Percentiles rank a stretch among this genome's conserved stretches.
These are phyloP conservation scores for Calonectria leucothoes DNA, from an alignment of 2,329 filamentous ascomycete genomes.

Conservation along the genomic window DNA sequence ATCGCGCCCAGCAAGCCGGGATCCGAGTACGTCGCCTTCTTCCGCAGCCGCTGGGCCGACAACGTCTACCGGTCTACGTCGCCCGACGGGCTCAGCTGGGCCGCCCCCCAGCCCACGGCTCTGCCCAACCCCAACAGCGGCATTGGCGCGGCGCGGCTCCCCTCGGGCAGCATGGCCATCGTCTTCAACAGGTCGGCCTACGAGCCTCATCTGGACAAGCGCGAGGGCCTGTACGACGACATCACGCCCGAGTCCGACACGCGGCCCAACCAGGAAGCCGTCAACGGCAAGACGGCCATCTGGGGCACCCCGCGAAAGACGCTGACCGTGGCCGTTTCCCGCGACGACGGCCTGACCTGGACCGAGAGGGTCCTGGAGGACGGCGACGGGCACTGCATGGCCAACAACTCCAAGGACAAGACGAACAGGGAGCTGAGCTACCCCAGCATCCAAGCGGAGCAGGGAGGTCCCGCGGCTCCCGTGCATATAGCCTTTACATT, in stretches of 20 bases:
- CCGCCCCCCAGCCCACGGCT: slow-evolving; percentile 44
- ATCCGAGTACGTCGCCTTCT: slow-evolving; percentile 50
- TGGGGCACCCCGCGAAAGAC: slow-evolving; percentile 55
- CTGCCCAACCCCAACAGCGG: slow-evolving; percentile 59
- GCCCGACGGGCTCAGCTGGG: slow-evolving; percentile 52
- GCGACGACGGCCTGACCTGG: slow-evolving; percentile 52
- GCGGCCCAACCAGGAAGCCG: slow-evolving; percentile 50
- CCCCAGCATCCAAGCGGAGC: slow-evolving; percentile 51
- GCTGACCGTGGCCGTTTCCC: slow-evolving; percentile 48
- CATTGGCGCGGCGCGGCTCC: slow-evolving; percentile 50
- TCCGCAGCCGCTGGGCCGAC: slow-evolving; percentile 58
- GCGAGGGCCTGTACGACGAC: slow-evolving; percentile 57
- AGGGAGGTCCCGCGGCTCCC: slow-evolving; percentile 12
- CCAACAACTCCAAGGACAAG: slow-evolving; percentile 55
- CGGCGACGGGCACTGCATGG: slow-evolving; percentile 58
- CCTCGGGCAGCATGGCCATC: slow-evolving; percentile 49
- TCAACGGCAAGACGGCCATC: slow-evolving; percentile 52
- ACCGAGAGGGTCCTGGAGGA: slow-evolving; percentile 53
- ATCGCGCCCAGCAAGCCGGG: slow-evolving; percentile 39
- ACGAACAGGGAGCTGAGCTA: slow-evolving; percentile 57
- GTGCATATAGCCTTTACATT: slow-evolving; percentile 56
- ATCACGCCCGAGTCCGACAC: slow-evolving; percentile 54
- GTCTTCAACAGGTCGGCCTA: slow-evolving; percentile 55
- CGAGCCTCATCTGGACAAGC: slow-evolving; percentile 44
- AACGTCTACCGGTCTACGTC: slow-evolving; percentile 55